Percentiles rank a stretch among this genome's conserved stretches.
phyloP scores from a whole-genome alignment of 768 basidiomycete genomes.

The Termitomyces bulborhizus region DNA sequence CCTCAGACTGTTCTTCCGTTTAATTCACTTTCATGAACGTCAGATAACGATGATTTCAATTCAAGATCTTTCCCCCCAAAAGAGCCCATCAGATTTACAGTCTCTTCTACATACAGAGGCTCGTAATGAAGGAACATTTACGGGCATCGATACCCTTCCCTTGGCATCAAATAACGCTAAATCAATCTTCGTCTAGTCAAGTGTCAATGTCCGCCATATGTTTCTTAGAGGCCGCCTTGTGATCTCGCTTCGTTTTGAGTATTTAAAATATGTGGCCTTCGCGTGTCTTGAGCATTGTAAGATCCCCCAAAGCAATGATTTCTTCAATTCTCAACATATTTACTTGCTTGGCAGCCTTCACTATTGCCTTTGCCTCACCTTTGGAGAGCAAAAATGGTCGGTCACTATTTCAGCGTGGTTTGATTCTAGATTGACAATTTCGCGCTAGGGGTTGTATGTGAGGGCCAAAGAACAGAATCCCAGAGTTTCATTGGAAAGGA shows the following conservation, averaged over 20 bases:
- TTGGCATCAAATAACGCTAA: not conserved
- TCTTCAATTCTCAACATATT: not conserved
- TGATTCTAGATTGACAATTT: not conserved
- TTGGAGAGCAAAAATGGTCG: not conserved
- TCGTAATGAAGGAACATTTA: no score
- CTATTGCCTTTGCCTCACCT: conserved; percentile 1
- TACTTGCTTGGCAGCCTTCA: not conserved
- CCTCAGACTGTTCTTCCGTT: no score
- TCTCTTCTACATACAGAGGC: not conserved
- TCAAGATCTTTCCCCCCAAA: no score
- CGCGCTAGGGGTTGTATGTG: conserved; percentile 13
- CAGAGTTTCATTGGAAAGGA: conserved; percentile 33
- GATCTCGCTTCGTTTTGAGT: not conserved
- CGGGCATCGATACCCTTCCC: not conserved
- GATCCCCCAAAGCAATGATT: not conserved
- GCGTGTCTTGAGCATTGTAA: not conserved
- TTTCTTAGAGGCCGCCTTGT: not conserved
- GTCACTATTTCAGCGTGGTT: not conserved
- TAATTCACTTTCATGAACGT: no score
- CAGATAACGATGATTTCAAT: no score
- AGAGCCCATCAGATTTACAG: no score
- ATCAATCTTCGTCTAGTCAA: not conserved
- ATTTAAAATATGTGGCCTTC: not conserved
- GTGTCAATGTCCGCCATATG: not conserved
- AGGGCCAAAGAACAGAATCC: conserved; percentile 17